phyloP scores from a whole-genome alignment of 2,329 filamentous ascomycete genomes.

The Diaporthe citri region DNA sequence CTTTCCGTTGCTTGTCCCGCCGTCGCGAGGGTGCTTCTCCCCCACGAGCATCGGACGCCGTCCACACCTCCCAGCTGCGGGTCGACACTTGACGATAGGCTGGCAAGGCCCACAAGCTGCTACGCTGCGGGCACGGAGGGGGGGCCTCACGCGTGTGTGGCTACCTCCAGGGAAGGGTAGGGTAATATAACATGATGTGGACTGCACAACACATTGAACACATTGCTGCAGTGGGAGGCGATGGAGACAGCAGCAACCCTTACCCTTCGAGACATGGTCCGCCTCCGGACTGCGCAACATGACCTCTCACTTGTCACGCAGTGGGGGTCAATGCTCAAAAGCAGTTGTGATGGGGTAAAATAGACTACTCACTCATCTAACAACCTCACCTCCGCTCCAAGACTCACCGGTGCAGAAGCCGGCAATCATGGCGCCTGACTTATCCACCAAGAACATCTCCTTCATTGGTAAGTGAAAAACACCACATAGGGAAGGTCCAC shows the following conservation, averaged over 20 bases:
- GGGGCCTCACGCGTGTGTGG: not conserved
- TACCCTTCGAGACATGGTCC: conserved; percentile 17
- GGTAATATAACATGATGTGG: not conserved
- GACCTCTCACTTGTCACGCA: not conserved
- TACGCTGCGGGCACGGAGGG: not conserved
- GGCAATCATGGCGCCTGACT: conserved; percentile 36
- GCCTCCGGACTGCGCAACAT: conserved; percentile 18
- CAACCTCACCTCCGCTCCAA: not conserved
- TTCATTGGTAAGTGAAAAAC: conserved; percentile 37
- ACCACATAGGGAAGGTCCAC: not conserved
- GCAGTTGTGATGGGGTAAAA: not conserved
- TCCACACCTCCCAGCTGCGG: not conserved
- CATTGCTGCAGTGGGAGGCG: not conserved
- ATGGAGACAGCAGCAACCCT: not conserved
- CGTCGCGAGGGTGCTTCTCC: not conserved
- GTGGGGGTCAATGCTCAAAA: not conserved
- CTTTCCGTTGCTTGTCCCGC: conserved; percentile 9
- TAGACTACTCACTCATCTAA: not conserved
- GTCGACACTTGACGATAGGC: not conserved
- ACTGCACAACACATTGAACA: not conserved
- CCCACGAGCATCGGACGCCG: not conserved
- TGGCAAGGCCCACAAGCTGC: not conserved
- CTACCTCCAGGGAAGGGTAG: not conserved
- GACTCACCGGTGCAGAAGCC: conserved; percentile 3
- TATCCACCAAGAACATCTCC: conserved; percentile 39